Evolutionary conservation across 2,329 filamentous ascomycete genomes (phyloP).

Genomic region (Nothophoma quercina): DNA sequence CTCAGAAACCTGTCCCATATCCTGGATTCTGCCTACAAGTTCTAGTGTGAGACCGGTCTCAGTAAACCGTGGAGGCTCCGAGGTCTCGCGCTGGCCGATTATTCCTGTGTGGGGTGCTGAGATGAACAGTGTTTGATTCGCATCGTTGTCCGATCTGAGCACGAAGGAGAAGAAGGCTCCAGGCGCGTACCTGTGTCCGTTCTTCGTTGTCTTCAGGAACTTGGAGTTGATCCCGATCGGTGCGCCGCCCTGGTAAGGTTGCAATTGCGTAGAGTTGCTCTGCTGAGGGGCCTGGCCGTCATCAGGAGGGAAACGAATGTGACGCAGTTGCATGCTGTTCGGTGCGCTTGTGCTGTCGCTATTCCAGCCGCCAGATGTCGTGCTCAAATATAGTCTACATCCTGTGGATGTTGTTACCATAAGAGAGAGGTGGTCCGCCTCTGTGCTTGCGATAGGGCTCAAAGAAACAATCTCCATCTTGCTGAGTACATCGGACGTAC

Average conservation of each 20-base stretch:
- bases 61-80: constrained; percentile 67
- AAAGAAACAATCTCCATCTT: constrained; percentile 81
- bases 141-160: constrained; percentile 65
- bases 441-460: constrained; percentile 79
- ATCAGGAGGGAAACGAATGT: constrained; percentile 89
- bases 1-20: constrained; percentile 77
- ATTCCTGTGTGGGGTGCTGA: constrained; percentile 87
- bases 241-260: constrained; percentile 39
- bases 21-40: constrained; percentile 76
- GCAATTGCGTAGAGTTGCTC: constrained; percentile 36
- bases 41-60: constrained; percentile 85
- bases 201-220: constrained; percentile 50
- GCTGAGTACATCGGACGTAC: constrained; percentile 70
- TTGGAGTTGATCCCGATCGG: constrained; percentile 39
- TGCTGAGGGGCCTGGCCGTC: constrained; percentile 31
- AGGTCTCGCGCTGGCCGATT: constrained; percentile 68
- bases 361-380: constrained; percentile 77
- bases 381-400: constrained; percentile 89
- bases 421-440: constrained; percentile 84
- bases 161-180: constrained; percentile 92
- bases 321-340: constrained; percentile 96
- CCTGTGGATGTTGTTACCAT: constrained; percentile 91
- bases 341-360: constrained; percentile 72
- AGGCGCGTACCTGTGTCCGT: constrained; percentile 73
- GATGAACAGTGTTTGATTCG: constrained; percentile 76